Base-by-base conservation (phyloP, 345 rosid genomes). In the Eucalyptus cloeziana region DNA sequence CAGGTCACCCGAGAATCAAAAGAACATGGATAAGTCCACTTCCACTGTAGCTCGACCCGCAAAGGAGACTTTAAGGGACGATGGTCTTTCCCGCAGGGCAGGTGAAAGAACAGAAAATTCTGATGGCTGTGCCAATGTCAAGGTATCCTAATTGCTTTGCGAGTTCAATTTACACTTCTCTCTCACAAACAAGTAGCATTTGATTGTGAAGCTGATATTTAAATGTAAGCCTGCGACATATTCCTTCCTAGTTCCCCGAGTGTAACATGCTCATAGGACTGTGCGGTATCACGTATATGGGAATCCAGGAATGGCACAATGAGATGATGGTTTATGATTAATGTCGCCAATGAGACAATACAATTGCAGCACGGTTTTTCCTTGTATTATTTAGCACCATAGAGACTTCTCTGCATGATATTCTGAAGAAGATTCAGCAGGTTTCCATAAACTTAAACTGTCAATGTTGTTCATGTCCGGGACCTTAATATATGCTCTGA, bases 1-100 rank as follows among this genome's bases (percentile, higher is more conserved):
- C 88, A 92, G 89, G 90, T 94, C 97, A 86, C 93, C 94, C 79
- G 95, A 93, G n/a, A 37, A 49, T 89, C 89, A 87, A 52, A 91
- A 85, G 88, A 93, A 88, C 86, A 87, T 40, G 88, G 91, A 91
- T 80, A 89, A 33, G 62, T 87, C 94, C 22, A 91, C 54, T 14
- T 67, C 90, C 47, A 90, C 94, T 4, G 92, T 89, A 31, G 91
- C 89, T 31, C 91, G 89, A 12, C 92, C 94, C 83, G 79, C 92
- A 37, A 91, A 92, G 69, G 95, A 92, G 88, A 86, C 91, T 58
- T 81, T 88, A 83, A 92, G 92, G 51, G 90, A 89, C 6, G 80
- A 86, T 88, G 86, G 88, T 91, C 93, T 87, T 50, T 87, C 58
- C 25, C 15, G 9, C 5, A 0, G 47, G 47, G 85, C 13, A 76